These are phyloP conservation scores for Suillus tomentosus DNA, from an alignment of 768 basidiomycete genomes.

Conservation along the genomic window DNA sequence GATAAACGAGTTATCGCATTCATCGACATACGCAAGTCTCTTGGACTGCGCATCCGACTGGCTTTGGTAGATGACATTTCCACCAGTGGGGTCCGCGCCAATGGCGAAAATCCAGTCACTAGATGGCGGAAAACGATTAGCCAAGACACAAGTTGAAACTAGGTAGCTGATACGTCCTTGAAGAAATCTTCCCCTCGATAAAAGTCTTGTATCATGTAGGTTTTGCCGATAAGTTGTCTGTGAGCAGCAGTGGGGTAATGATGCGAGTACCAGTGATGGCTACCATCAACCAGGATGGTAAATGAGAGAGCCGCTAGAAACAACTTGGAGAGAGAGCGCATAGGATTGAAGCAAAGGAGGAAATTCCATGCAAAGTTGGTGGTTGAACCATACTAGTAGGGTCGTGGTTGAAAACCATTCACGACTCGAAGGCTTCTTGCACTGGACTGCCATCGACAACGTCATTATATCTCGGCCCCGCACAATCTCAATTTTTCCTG, in stretches of 20 bases:
- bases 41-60: conserved; percentile 47
- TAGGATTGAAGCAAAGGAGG: conserved; percentile 15
- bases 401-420: background rate
- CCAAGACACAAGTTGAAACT: background rate
- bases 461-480: background rate
- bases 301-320: conserved; percentile 35
- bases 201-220: conserved; percentile 40
- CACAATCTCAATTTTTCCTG: background rate
- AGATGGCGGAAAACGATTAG: conserved; percentile 11
- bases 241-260: conserved; percentile 28
- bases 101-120: conserved; percentile 73
- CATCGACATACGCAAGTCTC: conserved; percentile 63
- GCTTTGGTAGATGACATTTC: conserved; percentile 63
- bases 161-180: conserved; percentile 42
- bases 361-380: background rate
- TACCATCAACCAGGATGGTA: conserved; percentile 39
- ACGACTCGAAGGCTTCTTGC: background rate
- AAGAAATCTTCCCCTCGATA: conserved; percentile 60
- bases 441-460: background rate
- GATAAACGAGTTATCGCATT: conserved; percentile 52
- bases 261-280: conserved; percentile 27
- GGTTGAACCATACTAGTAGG: too few relatives aligned
- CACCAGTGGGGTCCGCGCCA: conserved; percentile 66
- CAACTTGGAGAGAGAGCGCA: conserved; percentile 34
- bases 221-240: conserved; percentile 21